Conservation (phyloP, 2,329 filamentous ascomycete species). For the Monosporascus sp. region DNA sequence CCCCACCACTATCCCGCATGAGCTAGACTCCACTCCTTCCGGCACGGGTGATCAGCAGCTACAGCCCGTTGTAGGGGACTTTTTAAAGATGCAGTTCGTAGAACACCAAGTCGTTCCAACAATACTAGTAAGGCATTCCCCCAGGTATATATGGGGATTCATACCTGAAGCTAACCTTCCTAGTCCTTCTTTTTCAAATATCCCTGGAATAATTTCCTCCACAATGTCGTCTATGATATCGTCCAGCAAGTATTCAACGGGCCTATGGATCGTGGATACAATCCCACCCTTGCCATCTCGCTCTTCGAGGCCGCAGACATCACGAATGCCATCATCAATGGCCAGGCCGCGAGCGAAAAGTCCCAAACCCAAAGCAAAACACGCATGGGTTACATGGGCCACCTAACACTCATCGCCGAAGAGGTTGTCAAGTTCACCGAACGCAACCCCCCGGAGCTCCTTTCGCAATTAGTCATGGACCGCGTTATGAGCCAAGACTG, state of each 20-base stretch:
- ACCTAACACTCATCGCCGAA: conserved; percentile 92
- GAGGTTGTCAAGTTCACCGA: conserved; percentile 99
- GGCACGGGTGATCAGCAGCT: conserved; percentile 11
- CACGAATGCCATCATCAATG: conserved; percentile 86
- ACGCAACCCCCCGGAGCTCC: conserved; percentile 79
- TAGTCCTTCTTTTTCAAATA: conserved; percentile 98
- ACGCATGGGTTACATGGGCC: conserved; percentile 93
- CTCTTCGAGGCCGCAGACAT: conserved; percentile 88
- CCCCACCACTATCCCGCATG: conserved; percentile 21
- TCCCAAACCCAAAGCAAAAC: conserved; percentile 80
- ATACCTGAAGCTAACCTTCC: conserved; percentile 10
- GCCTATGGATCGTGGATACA: conserved; percentile 93
- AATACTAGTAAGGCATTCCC: conserved; percentile 65
- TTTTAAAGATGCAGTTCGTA: conserved; percentile 93
- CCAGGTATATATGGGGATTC: neutral
- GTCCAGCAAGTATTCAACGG: conserved; percentile 99
- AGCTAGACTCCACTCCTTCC: conserved; percentile 9
- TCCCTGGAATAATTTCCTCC: conserved; percentile 98
- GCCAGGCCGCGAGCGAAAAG: conserved; percentile 80
- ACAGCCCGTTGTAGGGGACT: conserved; percentile 84
- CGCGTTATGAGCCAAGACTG: conserved; percentile 85
- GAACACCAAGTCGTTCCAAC: conserved; percentile 91
- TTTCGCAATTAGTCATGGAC: conserved; percentile 79
- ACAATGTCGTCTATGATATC: conserved; percentile 98
- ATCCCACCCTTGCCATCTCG: conserved; percentile 82